A percentile compares a stretch with the other conserved stretches of the same genome.
Conservation (phyloP, 805 yeast genomes). For the Debaryomyces castellii region DNA sequence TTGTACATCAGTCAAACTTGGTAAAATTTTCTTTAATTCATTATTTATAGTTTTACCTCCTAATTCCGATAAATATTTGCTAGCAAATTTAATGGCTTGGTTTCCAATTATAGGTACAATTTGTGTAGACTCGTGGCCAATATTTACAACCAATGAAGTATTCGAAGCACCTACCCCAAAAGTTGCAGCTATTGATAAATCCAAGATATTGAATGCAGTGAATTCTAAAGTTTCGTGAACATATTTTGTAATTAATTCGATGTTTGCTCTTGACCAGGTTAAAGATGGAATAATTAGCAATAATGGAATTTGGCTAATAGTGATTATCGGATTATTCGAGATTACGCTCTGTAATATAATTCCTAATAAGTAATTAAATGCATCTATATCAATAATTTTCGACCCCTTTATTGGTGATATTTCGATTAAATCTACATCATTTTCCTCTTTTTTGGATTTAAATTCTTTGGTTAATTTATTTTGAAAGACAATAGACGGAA, state of each 20-base stretch:
- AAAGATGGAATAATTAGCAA: constrained; percentile 60
- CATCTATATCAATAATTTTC: constrained; percentile 63
- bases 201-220: constrained; percentile 69
- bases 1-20: constrained; percentile 55
- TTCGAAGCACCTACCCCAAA: constrained; percentile 70
- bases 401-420: constrained; percentile 68
- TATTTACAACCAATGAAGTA: constrained; percentile 73
- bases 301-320: constrained; percentile 69
- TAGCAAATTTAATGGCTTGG: constrained; percentile 57
- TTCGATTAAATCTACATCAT: constrained; percentile 25
- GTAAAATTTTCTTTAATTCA: constrained; percentile 51
- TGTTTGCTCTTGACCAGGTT: constrained; percentile 64
- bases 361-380: constrained; percentile 62
- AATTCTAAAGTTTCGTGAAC: constrained; percentile 72
- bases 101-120: constrained; percentile 78
- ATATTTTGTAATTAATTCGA: constrained; percentile 72
- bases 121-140: constrained; percentile 76
- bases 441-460: constrained; percentile 35
- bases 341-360: constrained; percentile 40
- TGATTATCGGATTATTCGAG: constrained; percentile 39
- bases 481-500: constrained; percentile 76
- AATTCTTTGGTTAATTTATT: constrained; percentile 37
- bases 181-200: constrained; percentile 64
- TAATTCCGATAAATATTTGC: constrained; percentile 37
- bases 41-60: constrained; percentile 73